Percentiles rank a stretch among this genome's conserved stretches.
phyloP scores from a whole-genome alignment of 2,329 filamentous ascomycete genomes.

The Aspergillus quadrilineatus region DNA sequence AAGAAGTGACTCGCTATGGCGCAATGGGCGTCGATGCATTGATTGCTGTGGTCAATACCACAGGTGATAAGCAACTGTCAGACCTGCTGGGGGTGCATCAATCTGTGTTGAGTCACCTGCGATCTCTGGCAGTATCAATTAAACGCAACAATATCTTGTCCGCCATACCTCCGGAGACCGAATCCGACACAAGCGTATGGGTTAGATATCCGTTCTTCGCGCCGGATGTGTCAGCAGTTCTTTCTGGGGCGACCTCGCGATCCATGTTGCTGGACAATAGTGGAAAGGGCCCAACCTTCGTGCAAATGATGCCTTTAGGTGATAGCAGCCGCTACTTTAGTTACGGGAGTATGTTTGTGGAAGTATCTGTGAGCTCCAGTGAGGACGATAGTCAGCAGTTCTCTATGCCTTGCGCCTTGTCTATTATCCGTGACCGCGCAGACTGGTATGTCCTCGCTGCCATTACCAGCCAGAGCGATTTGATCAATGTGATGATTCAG shows the following conservation, averaged over 20 bases:
- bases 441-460: slow-evolving; percentile 70
- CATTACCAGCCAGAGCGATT: slow-evolving; percentile 75
- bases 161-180: slow-evolving; percentile 58
- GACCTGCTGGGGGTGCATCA: slow-evolving; percentile 54
- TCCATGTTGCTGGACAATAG: slow-evolving; percentile 48
- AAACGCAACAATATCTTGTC: slow-evolving; percentile 77
- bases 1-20: slow-evolving; percentile 41
- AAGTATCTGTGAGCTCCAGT: slow-evolving; percentile 69
- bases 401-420: slow-evolving; percentile 71
- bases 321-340: slow-evolving; percentile 73
- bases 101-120: slow-evolving; percentile 63
- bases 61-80: slow-evolving; percentile 46
- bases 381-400: slow-evolving; percentile 68
- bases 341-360: slow-evolving; percentile 74
- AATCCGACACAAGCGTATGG: slow-evolving; percentile 78
- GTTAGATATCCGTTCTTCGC: slow-evolving; percentile 71
- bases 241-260: slow-evolving; percentile 58
- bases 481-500: slow-evolving; percentile 73
- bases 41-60: slow-evolving; percentile 42
- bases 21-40: slow-evolving; percentile 41
- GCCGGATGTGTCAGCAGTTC: slow-evolving; percentile 67
- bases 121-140: slow-evolving; percentile 77
- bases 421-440: slow-evolving; percentile 67
- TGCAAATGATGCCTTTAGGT: slow-evolving; percentile 72
- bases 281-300: slow-evolving; percentile 51